Evolutionary conservation across 768 basidiomycete genomes (phyloP), one percentile per base, ranked within the genome.

Genomic region (Artomyces pyxidatus): DNA sequence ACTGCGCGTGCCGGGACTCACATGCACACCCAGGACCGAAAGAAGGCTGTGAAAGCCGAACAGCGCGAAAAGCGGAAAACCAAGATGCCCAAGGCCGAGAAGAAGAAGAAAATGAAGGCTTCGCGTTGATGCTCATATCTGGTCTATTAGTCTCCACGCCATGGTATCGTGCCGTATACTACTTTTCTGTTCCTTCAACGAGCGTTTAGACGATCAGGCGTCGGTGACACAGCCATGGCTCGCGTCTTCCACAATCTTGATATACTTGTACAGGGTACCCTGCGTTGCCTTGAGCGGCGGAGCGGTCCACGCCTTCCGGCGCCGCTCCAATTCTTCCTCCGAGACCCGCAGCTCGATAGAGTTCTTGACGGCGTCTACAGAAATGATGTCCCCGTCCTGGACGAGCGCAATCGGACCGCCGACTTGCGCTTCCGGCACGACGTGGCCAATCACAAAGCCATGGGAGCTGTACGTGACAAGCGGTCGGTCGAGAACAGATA

Each of bases 61-160:
- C 83, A 87, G 32, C 76, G 83, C 59, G 93, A 96, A 70, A 87
- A 78, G 64, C 76, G 95, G 53, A 90, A 92, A 66, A 74, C 78
- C 58, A 98, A 98, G 71, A 91, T 97, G 75, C 88, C 94, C 40
- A 98, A 98, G 63, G 81, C 85, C 37, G 91, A 95, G 68, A 98
- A 97, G 73, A 90, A 90, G 70, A 77, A 81, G 37, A 78, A 77
- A 54, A 75, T 97, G 58, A 96, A 90, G 56, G 61, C 63, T 40
- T 67, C 59, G 49, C 59, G 60, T 17, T 54, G 61, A 25, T 41
- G 23, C n/a, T n/a, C 11, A 21, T 14, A 25, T 17, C 6, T n/a
- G n/a, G 8, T 27, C 23, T 12, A 27, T 44, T 14, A n/a, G n/a
- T n/a, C n/a, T n/a, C n/a, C n/a, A n/a, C n/a, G n/a, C n/a, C n/a